Conservation (phyloP, 2,329 filamentous ascomycete species). For the Neonectria faginata region DNA sequence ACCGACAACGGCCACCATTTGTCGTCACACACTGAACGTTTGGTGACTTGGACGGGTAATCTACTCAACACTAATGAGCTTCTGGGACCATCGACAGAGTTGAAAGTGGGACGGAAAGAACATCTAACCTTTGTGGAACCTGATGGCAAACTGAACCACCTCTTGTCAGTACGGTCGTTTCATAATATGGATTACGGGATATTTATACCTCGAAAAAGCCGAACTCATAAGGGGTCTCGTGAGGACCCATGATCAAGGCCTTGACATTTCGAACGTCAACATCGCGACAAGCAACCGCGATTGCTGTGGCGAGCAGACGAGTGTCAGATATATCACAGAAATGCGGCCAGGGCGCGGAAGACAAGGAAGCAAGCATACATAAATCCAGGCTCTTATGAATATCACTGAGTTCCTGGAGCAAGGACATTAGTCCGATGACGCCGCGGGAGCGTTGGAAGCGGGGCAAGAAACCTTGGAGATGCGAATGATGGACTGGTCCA, state of each 20-base stretch:
- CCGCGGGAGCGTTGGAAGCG: conserved; percentile 37
- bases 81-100: not conserved
- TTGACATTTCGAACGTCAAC: conserved; percentile 88
- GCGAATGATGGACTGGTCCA: conserved; percentile 86
- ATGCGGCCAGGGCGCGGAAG: not conserved
- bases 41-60: conserved; percentile 82
- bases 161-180: conserved; percentile 11
- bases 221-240: conserved; percentile 95
- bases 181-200: not conserved
- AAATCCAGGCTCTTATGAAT: conserved; percentile 87
- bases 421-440: conserved; percentile 31
- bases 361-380: conserved; percentile 65
- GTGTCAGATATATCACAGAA: conserved; percentile 21
- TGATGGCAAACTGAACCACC: conserved; percentile 74
- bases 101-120: not conserved
- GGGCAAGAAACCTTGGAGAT: conserved; percentile 77
- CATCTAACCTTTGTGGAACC: conserved; percentile 77
- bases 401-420: conserved; percentile 79
- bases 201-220: conserved; percentile 89
- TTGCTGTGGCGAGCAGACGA: conserved; percentile 62
- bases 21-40: conserved; percentile 80
- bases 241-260: conserved; percentile 90
- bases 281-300: conserved; percentile 89
- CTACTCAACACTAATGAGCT: conserved; percentile 55
- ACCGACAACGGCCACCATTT: conserved; percentile 87